A percentile compares a stretch with the other conserved stretches of the same genome.
phyloP scores from a whole-genome alignment of 2,329 filamentous ascomycete genomes.

The Fusarium verrucosum region DNA sequence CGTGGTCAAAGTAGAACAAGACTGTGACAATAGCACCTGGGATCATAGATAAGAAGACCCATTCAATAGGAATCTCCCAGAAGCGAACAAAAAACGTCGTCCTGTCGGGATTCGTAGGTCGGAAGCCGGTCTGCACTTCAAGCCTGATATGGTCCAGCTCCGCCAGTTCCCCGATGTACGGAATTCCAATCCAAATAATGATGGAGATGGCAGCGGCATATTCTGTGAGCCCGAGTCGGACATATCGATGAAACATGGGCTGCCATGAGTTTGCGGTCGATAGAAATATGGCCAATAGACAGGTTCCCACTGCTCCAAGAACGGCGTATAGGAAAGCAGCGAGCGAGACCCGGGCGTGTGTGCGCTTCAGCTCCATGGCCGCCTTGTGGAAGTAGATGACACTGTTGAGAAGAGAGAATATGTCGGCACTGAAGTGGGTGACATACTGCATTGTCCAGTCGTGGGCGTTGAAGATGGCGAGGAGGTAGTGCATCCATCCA shows the following conservation, averaged over 20 bases:
- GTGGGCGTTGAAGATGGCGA: slow-evolving; percentile 73
- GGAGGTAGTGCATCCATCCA: slow-evolving; percentile 70
- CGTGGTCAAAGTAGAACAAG: slow-evolving; percentile 76
- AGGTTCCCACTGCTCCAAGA: slow-evolving; percentile 71
- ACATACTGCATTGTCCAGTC: slow-evolving; percentile 78
- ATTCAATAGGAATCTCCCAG: slow-evolving; percentile 67
- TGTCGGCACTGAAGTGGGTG: slow-evolving; percentile 72
- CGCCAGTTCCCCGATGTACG: slow-evolving; percentile 68
- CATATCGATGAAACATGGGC: slow-evolving; percentile 68
- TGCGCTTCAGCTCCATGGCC: slow-evolving; percentile 69
- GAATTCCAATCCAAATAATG: slow-evolving; percentile 70
- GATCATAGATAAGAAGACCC: slow-evolving; percentile 70
- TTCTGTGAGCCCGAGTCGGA: slow-evolving; percentile 68
- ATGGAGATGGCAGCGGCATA: slow-evolving; percentile 74
- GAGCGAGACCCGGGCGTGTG: slow-evolving; percentile 64
- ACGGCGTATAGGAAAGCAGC: slow-evolving; percentile 72
- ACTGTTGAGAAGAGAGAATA: slow-evolving; percentile 72
- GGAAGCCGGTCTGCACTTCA: slow-evolving; percentile 64
- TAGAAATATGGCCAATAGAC: slow-evolving; percentile 68
- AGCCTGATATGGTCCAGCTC: slow-evolving; percentile 67
- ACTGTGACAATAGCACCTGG: slow-evolving; percentile 71
- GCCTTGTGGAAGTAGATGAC: slow-evolving; percentile 76
- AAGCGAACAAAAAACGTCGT: slow-evolving; percentile 68
- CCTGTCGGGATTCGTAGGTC: slow-evolving; percentile 65
- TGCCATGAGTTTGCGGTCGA: slow-evolving; percentile 70